Percentiles rank a stretch among this genome's conserved stretches.
phyloP scores from a whole-genome alignment of 2,329 filamentous ascomycete species.

The Talaromyces islandicus region DNA sequence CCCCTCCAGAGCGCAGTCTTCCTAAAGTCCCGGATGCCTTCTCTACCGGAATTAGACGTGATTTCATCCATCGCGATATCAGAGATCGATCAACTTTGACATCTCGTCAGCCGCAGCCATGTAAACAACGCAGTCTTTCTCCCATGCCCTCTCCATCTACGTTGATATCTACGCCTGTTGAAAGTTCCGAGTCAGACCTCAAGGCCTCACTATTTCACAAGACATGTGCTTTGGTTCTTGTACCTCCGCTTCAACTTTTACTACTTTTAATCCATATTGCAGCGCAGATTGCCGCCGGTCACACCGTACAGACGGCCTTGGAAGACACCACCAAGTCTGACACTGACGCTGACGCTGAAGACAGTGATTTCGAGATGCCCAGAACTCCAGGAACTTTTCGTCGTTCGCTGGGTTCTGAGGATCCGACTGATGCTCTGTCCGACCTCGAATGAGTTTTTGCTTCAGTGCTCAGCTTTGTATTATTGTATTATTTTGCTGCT shows the following conservation, averaged over 20 bases:
- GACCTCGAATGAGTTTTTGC: slow-evolving; percentile 6
- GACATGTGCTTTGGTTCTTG: slow-evolving; percentile 69
- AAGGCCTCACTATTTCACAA: slow-evolving; percentile 66
- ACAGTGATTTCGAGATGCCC: slow-evolving; percentile 36
- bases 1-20: slow-evolving; percentile 37
- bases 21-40: background rate
- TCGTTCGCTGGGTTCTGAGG: background rate
- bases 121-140: slow-evolving; percentile 54
- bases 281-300: slow-evolving; percentile 57
- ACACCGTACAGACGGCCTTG: slow-evolving; percentile 17
- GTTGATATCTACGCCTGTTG: slow-evolving; percentile 46
- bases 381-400: slow-evolving; percentile 21
- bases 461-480: background rate
- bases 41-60: background rate
- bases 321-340: slow-evolving; percentile 5
- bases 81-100: background rate
- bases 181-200: slow-evolving; percentile 45
- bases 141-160: slow-evolving; percentile 64
- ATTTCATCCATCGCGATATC: background rate
- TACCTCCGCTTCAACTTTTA: slow-evolving; percentile 74
- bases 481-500: background rate
- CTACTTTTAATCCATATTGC: slow-evolving; percentile 76
- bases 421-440: slow-evolving; percentile 1
- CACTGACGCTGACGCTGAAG: slow-evolving; percentile 19
- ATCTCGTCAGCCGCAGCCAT: slow-evolving; percentile 18